These are phyloP conservation scores for Ambispora gerdemannii DNA, from an alignment of 192 early-diverging fungal genomes.

Conservation along the genomic window DNA sequence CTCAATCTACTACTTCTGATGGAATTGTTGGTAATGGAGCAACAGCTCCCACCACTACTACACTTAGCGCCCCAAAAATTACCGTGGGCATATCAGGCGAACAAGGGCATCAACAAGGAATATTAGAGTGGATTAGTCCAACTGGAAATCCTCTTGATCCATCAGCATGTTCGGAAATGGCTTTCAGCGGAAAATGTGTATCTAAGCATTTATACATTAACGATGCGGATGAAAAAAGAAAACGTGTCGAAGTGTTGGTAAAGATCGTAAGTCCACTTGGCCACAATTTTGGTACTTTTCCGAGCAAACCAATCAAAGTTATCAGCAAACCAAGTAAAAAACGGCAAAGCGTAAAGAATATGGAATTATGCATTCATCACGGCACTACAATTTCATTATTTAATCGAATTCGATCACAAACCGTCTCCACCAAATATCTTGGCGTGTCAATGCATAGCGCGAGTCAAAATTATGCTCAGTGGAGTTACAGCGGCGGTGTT, in stretches of 20 bases:
- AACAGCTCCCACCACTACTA: slow-evolving; percentile 21
- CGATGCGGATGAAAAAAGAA: slow-evolving; percentile 81
- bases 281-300: slow-evolving; percentile 62
- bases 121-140: slow-evolving; percentile 54
- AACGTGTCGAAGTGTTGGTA: slow-evolving; percentile 71
- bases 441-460: slow-evolving; percentile 52
- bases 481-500: slow-evolving; percentile 32
- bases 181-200: slow-evolving; percentile 69
- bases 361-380: slow-evolving; percentile 81
- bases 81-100: slow-evolving; percentile 62
- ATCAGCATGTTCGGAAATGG: slow-evolving; percentile 44
- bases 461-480: slow-evolving; percentile 38
- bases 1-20: slow-evolving; percentile 13
- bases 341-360: slow-evolving; percentile 79
- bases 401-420: slow-evolving; percentile 87
- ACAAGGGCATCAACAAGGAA: slow-evolving; percentile 47
- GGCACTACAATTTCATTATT: slow-evolving; percentile 85
- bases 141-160: slow-evolving; percentile 47
- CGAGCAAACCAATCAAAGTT: slow-evolving; percentile 78
- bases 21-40: slow-evolving; percentile 6
- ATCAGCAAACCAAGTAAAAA: slow-evolving; percentile 93
- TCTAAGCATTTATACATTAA: slow-evolving; percentile 83
- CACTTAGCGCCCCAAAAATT: slow-evolving; percentile 46
- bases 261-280: slow-evolving; percentile 65
- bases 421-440: slow-evolving; percentile 84